Evolutionary conservation across 805 yeast genomes (phyloP), one percentile per base, ranked within the genome.

Genomic region (Kodamaea fukazawae): DNA sequence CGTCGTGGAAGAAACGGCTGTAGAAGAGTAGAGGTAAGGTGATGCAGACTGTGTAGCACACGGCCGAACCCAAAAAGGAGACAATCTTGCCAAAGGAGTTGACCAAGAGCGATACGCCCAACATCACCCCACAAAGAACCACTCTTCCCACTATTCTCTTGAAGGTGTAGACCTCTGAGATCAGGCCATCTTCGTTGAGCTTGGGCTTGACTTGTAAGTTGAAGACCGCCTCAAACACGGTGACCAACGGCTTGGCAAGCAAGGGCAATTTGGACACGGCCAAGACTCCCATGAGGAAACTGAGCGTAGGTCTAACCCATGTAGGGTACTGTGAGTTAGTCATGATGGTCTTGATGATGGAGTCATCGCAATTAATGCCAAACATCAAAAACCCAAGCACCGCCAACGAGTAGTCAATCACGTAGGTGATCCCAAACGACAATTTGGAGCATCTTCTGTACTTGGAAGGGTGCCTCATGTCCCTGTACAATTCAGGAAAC

Each of bases 241-340:
- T 72, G 23, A 86, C 76, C 20, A 89, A 79, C 0, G 96, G 96
- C 53, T 88, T 78, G 9, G 90, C 86, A 48, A 82, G 83, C 29
- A 88, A 70, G 0, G 96, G 96, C 1, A 88, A 75, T 53, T 89
- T 89, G 2, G 96, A 86, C 22, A 88, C 59, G 1, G 96, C 96
- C 16, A 89, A 76, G 5, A 87, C 49, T n/a, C 95, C 85, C 75
- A 88, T 83, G 29, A 85, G 63, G 0, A 74, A 71, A 34, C 89
- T 81, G 32, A 89, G 68, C 17, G 75, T 40, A 1, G 71, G 71
- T 32, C 70, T 63, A 4, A 71, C 60, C 71, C 73, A 72, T 2
- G 43, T 8, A 0, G 82, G 81, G 48, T 75, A 76, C 2, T 77
- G 75, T n/a, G 59, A 51, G 10, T 70, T 60, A 28, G 65, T 56